These are phyloP conservation scores for Cladobotryum mycophilum DNA, from an alignment of 2,329 filamentous ascomycete species.

Conservation along the genomic window DNA sequence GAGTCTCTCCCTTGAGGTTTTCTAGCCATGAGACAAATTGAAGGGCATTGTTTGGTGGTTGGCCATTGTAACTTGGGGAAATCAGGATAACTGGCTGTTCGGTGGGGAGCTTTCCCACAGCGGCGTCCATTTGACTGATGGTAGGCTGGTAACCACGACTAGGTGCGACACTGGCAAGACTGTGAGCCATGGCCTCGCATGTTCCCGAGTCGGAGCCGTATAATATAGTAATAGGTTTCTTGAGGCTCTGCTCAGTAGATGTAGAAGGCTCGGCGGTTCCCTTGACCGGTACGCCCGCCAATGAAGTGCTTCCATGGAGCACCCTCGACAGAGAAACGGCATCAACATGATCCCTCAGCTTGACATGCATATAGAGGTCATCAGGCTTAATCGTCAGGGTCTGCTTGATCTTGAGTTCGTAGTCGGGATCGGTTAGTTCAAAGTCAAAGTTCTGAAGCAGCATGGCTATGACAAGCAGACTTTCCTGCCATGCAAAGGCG, in stretches of 20 bases:
- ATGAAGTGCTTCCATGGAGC: conserved; percentile 19
- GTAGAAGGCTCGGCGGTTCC: neutral
- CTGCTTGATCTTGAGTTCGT: conserved; percentile 45
- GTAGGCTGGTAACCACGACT: conserved; percentile 48
- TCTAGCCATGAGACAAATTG: conserved; percentile 61
- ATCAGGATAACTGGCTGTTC: conserved; percentile 56
- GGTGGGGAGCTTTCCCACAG: conserved; percentile 48
- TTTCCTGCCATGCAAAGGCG: conserved; percentile 50
- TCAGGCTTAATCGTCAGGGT: conserved; percentile 55
- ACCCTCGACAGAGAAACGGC: conserved; percentile 31
- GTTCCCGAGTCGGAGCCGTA: conserved; percentile 66
- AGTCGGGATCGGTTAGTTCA: conserved; percentile 50
- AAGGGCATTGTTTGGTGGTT: conserved; percentile 62
- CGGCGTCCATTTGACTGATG: conserved; percentile 50
- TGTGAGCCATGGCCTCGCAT: conserved; percentile 58
- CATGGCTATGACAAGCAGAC: conserved; percentile 37
- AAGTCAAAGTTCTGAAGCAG: conserved; percentile 65
- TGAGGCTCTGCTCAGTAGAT: neutral
- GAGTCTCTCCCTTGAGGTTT: conserved; percentile 37
- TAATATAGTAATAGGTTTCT: conserved; percentile 48
- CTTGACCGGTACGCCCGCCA: neutral
- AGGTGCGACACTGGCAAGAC: conserved; percentile 49
- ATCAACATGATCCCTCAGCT: conserved; percentile 33
- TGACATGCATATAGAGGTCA: conserved; percentile 53
- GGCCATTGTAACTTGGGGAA: conserved; percentile 62